These are phyloP conservation scores for Mycena crocata DNA, from an alignment of 768 basidiomycete species.

Conservation along the genomic window DNA sequence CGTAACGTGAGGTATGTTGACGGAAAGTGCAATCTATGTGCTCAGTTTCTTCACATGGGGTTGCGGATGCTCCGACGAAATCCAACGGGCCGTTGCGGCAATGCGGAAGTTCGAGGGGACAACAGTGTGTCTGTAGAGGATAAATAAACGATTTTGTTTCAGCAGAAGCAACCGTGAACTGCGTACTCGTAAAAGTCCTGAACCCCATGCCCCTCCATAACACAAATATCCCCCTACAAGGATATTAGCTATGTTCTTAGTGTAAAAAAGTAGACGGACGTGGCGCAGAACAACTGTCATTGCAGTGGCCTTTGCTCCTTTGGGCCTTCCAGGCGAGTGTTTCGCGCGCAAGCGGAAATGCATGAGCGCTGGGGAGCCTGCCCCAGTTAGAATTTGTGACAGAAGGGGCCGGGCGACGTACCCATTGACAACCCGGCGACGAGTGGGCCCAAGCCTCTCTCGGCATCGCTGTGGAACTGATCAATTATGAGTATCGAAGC, in stretches of 20 bases:
- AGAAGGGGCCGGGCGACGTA: background rate
- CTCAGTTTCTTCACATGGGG: too few species aligned
- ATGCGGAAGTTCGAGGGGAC: constrained; percentile 30
- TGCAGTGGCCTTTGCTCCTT: constrained; percentile 50
- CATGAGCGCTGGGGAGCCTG: constrained; percentile 75
- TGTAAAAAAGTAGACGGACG: constrained; percentile 56
- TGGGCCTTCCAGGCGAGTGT: constrained; percentile 45
- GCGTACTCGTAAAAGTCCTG: constrained; percentile 29
- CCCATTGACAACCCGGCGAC: constrained; percentile 85
- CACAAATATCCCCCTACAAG: constrained; percentile 20
- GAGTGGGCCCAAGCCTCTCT: constrained; percentile 76
- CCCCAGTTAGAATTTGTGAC: background rate
- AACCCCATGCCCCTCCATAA: constrained; percentile 28
- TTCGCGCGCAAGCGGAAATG: constrained; percentile 71
- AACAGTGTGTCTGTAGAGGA: constrained; percentile 28
- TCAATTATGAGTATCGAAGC: constrained; percentile 15
- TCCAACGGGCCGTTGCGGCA: constrained; percentile 29
- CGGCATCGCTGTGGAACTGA: constrained; percentile 85
- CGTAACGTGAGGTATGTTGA: too few species aligned
- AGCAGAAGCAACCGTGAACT: too few species aligned
- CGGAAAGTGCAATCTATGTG: too few species aligned
- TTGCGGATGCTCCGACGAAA: too few species aligned
- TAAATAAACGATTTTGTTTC: background rate
- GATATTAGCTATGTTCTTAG: background rate
- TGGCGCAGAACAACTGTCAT: constrained; percentile 75